Conservation (phyloP, 1,139 yeast genomes). For the Meyerozyma carpophila region DNA sequence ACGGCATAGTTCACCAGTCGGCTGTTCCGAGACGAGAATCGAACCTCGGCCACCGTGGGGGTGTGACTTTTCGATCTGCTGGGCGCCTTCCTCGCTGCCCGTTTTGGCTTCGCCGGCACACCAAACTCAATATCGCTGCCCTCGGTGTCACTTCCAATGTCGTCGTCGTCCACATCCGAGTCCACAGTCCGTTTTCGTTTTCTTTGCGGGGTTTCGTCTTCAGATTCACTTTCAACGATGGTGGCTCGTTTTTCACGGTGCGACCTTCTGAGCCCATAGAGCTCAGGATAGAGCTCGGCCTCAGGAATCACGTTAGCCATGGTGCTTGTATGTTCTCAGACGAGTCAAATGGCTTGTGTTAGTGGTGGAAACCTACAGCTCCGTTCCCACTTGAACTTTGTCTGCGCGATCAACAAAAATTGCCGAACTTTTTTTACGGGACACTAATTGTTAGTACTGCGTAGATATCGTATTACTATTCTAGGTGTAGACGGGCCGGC, state of each 20-base stretch:
- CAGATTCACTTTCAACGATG: conserved; percentile 38
- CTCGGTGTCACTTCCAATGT: conserved; percentile 19
- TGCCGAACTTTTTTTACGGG: background rate
- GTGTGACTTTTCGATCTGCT: conserved; percentile 6
- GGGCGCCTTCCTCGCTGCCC: conserved; percentile 6
- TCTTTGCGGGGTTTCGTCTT: conserved; percentile 14
- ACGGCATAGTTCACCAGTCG: conserved; percentile 70
- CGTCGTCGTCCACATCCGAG: conserved; percentile 20
- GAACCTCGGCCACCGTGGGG: conserved; percentile 34
- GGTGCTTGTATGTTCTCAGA: background rate
- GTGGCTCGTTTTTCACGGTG: conserved; percentile 54
- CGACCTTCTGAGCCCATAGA: conserved; percentile 87
- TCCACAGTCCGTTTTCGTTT: conserved; percentile 15
- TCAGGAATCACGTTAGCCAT: conserved; percentile 15
- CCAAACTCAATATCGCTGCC: conserved; percentile 22
- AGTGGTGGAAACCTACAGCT: background rate
- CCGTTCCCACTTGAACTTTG: background rate
- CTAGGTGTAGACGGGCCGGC: background rate
- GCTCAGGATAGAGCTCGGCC: conserved; percentile 67
- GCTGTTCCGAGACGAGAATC: conserved; percentile 73
- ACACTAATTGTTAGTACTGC: background rate
- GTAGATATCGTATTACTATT: background rate
- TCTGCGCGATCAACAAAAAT: conserved; percentile 1
- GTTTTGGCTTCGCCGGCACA: conserved; percentile 12
- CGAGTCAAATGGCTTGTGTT: background rate